Evolutionary conservation across 768 basidiomycete genomes (phyloP), one percentile per base, ranked within the genome.

Genomic region (Tricholoma furcatifolium): DNA sequence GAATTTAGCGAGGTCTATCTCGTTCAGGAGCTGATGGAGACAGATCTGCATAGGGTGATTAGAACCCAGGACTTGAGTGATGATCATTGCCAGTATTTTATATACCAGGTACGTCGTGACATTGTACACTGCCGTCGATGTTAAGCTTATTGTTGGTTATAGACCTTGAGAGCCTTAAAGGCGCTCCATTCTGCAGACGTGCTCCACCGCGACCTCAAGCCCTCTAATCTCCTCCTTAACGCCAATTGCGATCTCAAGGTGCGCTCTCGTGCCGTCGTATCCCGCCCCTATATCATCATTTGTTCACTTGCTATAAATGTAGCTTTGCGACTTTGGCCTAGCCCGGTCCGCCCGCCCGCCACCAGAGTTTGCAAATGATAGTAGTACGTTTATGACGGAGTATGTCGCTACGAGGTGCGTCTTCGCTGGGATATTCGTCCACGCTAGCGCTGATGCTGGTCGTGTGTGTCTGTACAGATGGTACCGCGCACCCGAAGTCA

Each of bases 401-500:
- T 98, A 98, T 60, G 95, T 98, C 20, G 94, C 95, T 1, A 98
- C 96, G 12, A 79, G 95, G 81, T 94, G 53, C 45, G 69, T 51
- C 17, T 44, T 57, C 51, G 54, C 50, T 4, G 27, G 46, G 50
- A 12, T 40, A 57, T 7, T 35, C 20, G 6, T 23, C 14, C 18
- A 34, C 10, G 32, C 39, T 47, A 34, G 15, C 40, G 17, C n/a
- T 36, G 8, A 36, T 35, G 17, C 18, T 27, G 27, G 9, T 54
- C 46, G 45, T 14, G 36, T n/a, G 18, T 31, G 11, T 14, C 27
- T 9, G 5, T 18, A 36, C 42, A 86, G 93, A 64, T 98, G 96
- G 96, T 98, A 98, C 67, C 85, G 96, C 27, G 96, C 96, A 0
- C 96, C 96, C 0, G 96, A 98, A 67, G 91, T 98, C 56, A 98